Percentiles rank a stretch among this genome's conserved stretches.
These are phyloP conservation scores for Tylopilus felleus DNA, from an alignment of 768 basidiomycete genomes.

Conservation along the genomic window DNA sequence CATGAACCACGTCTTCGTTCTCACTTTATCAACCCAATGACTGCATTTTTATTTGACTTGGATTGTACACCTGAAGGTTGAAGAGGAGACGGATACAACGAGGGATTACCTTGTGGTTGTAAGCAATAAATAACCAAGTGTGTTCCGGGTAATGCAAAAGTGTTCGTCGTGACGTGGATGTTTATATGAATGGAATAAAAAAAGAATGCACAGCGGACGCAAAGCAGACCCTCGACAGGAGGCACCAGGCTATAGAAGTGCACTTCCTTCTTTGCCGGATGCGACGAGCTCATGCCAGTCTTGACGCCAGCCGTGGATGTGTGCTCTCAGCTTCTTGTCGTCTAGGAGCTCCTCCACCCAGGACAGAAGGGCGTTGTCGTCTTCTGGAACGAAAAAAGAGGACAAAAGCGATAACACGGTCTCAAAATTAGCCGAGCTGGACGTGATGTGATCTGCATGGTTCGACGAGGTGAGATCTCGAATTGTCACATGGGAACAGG, in stretches of 20 bases:
- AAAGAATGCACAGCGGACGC: background rate
- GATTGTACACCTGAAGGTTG: conserved; percentile 15
- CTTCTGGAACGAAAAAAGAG: conserved; percentile 91
- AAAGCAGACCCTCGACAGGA: conserved; percentile 1
- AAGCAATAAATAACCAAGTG: conserved; percentile 20
- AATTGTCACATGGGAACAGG: background rate
- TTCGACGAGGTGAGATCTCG: conserved; percentile 2
- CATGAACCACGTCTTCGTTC: background rate
- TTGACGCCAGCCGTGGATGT: conserved; percentile 71
- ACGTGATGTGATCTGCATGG: conserved; percentile 74
- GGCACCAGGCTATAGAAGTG: conserved; percentile 46
- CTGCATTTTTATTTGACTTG: conserved; percentile 11
- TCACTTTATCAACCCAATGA: background rate
- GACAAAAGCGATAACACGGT: conserved; percentile 87
- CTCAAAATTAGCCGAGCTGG: conserved; percentile 80
- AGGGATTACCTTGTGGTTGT: conserved; percentile 22
- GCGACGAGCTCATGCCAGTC: conserved; percentile 77
- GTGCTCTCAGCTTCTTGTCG: conserved; percentile 63
- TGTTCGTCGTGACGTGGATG: conserved; percentile 16
- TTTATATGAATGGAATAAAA: conserved; percentile 26
- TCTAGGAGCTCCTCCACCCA: conserved; percentile 71
- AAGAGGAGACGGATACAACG: conserved; percentile 20
- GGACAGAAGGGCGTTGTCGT: conserved; percentile 74
- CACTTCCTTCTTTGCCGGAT: conserved; percentile 57
- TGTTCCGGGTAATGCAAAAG: conserved; percentile 17